Base-by-base conservation (phyloP, 2,329 filamentous ascomycete species). In the Microcyclospora tardicrescens region DNA sequence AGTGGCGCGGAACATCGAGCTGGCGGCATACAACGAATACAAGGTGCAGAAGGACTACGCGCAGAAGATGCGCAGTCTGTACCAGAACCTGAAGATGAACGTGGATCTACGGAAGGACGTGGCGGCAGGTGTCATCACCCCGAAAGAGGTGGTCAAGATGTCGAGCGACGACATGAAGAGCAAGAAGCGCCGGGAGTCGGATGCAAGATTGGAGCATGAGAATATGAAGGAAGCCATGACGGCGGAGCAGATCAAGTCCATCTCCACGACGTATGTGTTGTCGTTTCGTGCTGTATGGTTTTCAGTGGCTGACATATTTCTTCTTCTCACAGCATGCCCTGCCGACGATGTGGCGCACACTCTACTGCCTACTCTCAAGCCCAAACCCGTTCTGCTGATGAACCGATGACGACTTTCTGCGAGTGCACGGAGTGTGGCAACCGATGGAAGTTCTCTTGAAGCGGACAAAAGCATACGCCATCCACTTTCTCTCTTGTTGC, bases 201-300 rank as follows among this genome's bases (percentile, higher is more conserved):
- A 95, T 50, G 67, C 74, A 50, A 77, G 77, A 60, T 72, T 94
- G 36, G 73, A 86, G 58, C 77, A 83, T 63, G 85, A 95, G 64
- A 98, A 98, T 63, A 87, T 96, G 83, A 86, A 86, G 68, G 85
- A 89, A 63, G 85, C 91, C 1, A 93, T 96, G 78, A 87, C 93
- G 10, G 84, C 89, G 41, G 82, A 87, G 70, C 82, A 78, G 13
- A 81, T 94, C 64, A 91, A 86, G 72, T 87, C 81, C 58, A 85
- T 95, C 65, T 52, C 48, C 9, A 53, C 50, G 15, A 58, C 53
- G 54, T 58, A 55, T 35, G 52, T 55, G 14, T 33, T 10, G 28
- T 32, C 16, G 8, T 24, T 29, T 28, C 12, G 16, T 10, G 8
- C 15, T 34, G 12, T 10, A n/a, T 32, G 12, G 12, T 10, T 32